phyloP scores from a whole-genome alignment of 257 asterid species.

The Plectranthus barbatus region DNA sequence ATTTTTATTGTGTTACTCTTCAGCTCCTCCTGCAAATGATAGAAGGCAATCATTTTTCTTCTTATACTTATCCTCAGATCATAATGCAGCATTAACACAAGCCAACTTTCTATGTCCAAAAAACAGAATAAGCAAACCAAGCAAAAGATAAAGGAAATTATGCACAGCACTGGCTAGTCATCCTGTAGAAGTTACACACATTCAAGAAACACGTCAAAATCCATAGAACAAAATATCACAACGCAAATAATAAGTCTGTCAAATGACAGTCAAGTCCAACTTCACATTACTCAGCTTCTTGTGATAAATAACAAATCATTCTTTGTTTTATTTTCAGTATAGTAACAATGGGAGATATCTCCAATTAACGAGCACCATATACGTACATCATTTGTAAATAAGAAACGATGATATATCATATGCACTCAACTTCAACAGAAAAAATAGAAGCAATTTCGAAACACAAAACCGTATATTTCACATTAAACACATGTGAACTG shows the following conservation, averaged over 20 bases:
- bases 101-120: not conserved
- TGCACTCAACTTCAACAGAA: not conserved
- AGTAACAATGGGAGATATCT: not conserved
- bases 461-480: not conserved
- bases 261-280: not conserved
- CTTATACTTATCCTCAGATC: not conserved
- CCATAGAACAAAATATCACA: too few species aligned
- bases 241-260: not conserved
- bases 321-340: not conserved
- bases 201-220: too few species aligned
- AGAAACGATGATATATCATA: too few species aligned
- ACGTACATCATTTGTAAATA: too few species aligned
- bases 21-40: conserved; percentile 67
- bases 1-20: conserved; percentile 76
- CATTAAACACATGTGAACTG: not conserved
- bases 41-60: not conserved
- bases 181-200: too few species aligned
- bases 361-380: conserved; percentile 3
- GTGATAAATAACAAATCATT: not conserved
- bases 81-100: not conserved
- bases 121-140: not conserved
- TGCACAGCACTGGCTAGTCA: too few species aligned
- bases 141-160: too few species aligned
- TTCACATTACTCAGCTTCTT: not conserved
- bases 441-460: not conserved